phyloP scores from a whole-genome alignment of 1,139 yeast genomes.

The Casaregolazyma suthepensis region DNA sequence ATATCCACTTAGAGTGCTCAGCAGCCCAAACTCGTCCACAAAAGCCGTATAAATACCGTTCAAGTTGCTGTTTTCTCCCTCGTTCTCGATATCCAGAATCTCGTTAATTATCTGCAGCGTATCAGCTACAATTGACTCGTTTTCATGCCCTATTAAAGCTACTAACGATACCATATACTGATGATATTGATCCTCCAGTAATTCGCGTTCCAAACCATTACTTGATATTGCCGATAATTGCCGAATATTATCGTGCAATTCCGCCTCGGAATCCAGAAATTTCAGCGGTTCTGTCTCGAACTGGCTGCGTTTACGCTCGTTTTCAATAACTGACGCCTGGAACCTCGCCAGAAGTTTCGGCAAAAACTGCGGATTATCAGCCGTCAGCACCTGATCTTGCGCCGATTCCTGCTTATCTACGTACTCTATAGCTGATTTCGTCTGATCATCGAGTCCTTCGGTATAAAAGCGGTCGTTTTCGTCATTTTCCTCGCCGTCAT shows the following conservation, averaged over 20 bases:
- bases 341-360: conserved; percentile 22
- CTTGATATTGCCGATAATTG: conserved; percentile 24
- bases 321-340: conserved; percentile 26
- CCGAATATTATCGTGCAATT: conserved; percentile 29
- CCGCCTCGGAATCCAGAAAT: conserved; percentile 29
- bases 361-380: conserved; percentile 22
- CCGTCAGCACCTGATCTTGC: conserved; percentile 14
- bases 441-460: conserved; percentile 24
- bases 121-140: conserved; percentile 30
- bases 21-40: background rate
- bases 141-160: conserved; percentile 26
- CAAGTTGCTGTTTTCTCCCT: conserved; percentile 10
- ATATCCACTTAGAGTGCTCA: background rate
- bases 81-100: conserved; percentile 23
- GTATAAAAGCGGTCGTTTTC: conserved; percentile 28
- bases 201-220: background rate
- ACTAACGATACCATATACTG: conserved; percentile 4
- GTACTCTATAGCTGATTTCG: conserved; percentile 23
- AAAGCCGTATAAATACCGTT: conserved; percentile 10
- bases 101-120: conserved; percentile 26
- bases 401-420: conserved; percentile 19
- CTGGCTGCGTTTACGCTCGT: conserved; percentile 29
- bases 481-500: conserved; percentile 16
- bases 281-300: conserved; percentile 32
- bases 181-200: background rate